Base-by-base conservation (phyloP, 495 filamentous ascomycete genomes). In the Pseudevernia furfuracea region DNA sequence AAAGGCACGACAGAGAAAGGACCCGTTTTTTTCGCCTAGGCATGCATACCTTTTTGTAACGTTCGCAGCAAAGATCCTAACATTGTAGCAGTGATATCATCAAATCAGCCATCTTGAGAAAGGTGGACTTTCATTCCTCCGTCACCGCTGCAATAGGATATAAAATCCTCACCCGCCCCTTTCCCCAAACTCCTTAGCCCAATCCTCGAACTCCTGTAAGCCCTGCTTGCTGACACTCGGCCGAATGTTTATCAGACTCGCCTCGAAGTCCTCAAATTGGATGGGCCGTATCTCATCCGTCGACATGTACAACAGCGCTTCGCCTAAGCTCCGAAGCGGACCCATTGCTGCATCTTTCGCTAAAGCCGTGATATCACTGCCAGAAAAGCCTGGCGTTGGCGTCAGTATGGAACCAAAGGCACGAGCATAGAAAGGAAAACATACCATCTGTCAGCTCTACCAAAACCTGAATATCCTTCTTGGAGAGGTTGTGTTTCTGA, bases 301-400 rank as follows among this genome's bases (percentile, higher is more conserved):
- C 6, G 87, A 87, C 77, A 92, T 97, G 67, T 89, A 84, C 32
- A 99, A 80, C 46, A 99, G 78, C 23, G 89, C 89, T 72, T 97
- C 95, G 28, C 94, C 94, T 4, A 99, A 80, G 62, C 89, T 92
- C 25, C 95, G 86, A 19, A 99, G 81, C 12, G 95, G 94, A 0
- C 94, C 95, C 94, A 99, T 99, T 32, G 94, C 94, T 14, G 94
- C 94, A 72, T 99, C 94, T 75, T 99, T 99, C 12, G 94, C 95
- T 32, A 99, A 78, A 9, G 94, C 94, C 14, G 94, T 99, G 61
- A 99, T 96, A 72, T 99, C 94, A 5, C 91, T 96, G 64, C 94
- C 95, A 43, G 91, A 96, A 79, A 96, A 99, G 58, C 92, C 94
- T 97, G 69, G 1, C 64, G 23, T 19, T 21, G 17, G 28, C 30